These are phyloP conservation scores for Aspergillus pseudoglaucus DNA, from an alignment of 2,329 filamentous ascomycete genomes.

Conservation along the genomic window DNA sequence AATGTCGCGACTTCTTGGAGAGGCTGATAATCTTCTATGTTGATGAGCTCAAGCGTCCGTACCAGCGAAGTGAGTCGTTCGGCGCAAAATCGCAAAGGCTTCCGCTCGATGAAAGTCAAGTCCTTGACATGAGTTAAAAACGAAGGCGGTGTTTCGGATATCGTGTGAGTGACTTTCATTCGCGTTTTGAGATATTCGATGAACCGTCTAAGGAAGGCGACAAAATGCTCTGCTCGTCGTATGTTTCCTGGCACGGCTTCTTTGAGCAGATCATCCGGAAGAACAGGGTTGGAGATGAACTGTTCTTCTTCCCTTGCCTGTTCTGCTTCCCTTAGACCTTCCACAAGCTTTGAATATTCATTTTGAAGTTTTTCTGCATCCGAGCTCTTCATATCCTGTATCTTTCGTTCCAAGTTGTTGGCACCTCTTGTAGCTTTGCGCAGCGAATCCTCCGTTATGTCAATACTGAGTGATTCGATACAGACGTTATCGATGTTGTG, in stretches of 20 bases:
- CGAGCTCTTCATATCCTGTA: constrained; percentile 89
- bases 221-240: constrained; percentile 88
- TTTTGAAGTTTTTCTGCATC: constrained; percentile 91
- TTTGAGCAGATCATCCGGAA: constrained; percentile 89
- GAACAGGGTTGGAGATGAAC: constrained; percentile 92
- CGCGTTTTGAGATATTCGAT: constrained; percentile 97
- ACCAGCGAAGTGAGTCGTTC: constrained; percentile 92
- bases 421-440: constrained; percentile 86
- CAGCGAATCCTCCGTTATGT: constrained; percentile 90
- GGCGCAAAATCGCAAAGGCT: constrained; percentile 85
- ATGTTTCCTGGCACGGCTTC: constrained; percentile 98
- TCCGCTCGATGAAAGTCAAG: constrained; percentile 95
- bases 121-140: constrained; percentile 91
- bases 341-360: constrained; percentile 91
- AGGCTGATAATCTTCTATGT: constrained; percentile 95
- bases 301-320: constrained; percentile 87
- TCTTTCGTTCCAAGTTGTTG: constrained; percentile 82
- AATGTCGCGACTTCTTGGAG: constrained; percentile 97
- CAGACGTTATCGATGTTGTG: constrained; percentile 99
- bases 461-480: constrained; percentile 94
- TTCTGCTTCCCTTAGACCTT: constrained; percentile 80
- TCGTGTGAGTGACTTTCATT: constrained; percentile 97
- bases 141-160: constrained; percentile 91
- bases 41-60: constrained; percentile 87
- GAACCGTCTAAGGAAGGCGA: constrained; percentile 89